Evolutionary conservation across 345 rosid genomes (phyloP).

Genomic region (Brassica nigra): DNA sequence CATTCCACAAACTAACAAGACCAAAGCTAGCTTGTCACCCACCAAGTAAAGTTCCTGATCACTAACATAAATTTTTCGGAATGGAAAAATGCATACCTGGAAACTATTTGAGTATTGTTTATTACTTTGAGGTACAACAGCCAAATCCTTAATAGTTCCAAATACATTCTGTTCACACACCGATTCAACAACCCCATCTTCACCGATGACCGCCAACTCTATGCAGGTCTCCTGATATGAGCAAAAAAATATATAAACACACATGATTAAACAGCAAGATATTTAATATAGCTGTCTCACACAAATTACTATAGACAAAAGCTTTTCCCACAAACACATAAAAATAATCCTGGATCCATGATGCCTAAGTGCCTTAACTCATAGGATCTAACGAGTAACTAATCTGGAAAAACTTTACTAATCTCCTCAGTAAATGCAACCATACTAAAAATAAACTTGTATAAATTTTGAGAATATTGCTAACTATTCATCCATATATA

Average conservation of each 20-base stretch:
- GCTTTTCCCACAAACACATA: slow-evolving; percentile 1
- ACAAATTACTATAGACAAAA: neutral
- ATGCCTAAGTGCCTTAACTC: neutral
- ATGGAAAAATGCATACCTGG: slow-evolving; percentile 49
- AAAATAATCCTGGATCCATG: neutral
- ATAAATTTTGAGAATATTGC: neutral
- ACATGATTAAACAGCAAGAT: neutral
- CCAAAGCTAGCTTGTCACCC: slow-evolving; percentile 6
- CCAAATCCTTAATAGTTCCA: slow-evolving; percentile 89
- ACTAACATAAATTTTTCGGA: neutral
- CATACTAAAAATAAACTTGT: neutral
- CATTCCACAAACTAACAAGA: neutral
- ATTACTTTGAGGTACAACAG: slow-evolving; percentile 65
- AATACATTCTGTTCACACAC: slow-evolving; percentile 84
- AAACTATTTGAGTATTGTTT: slow-evolving; percentile 46
- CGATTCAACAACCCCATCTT: slow-evolving; percentile 77
- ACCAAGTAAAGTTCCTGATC: slow-evolving; percentile 3
- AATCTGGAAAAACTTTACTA: neutral
- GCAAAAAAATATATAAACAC: neutral
- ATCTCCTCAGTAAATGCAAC: neutral
- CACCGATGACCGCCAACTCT: slow-evolving; percentile 74
- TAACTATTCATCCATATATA: neutral
- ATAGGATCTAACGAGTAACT: neutral
- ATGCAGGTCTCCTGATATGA: slow-evolving; percentile 81
- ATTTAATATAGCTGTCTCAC: neutral